Base-by-base conservation (phyloP, 805 yeast species). In the Scheffersomyces ergatensis region DNA sequence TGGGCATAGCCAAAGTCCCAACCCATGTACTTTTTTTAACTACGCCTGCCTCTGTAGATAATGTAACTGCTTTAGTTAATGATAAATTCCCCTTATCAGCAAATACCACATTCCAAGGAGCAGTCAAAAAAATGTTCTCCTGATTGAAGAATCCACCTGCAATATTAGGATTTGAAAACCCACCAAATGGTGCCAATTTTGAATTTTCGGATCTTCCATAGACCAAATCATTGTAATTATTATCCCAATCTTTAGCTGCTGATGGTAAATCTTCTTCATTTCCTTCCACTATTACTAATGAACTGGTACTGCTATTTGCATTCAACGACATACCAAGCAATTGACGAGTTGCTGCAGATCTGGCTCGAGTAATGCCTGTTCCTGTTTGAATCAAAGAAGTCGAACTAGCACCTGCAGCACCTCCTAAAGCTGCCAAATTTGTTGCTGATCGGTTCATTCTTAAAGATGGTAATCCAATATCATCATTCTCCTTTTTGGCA, bases 1-100 rank as follows among this genome's bases (percentile, higher is more conserved):
- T 84, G 15, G 97, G 96, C 74, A 89, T 85, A 20, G 96, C 95
- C 25, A 86, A 63, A 0, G 96, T 82, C n/a, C 99, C 99, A 2
- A 92, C 77, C 96, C 97, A 92, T 42, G 65, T 70, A 32, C 57
- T 41, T 0, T 69, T 57, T 26, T 72, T 63, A 12, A 76, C 56
- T 20, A 58, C 52, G 4, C 61, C 60, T 11, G 54, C 49, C 23
- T 63, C 63, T 1, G 48, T 59, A 0, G 92, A 84, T 5, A 83
- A 65, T 36, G 76, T 74, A 13, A 93, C 77, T 0, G 98, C 97
- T 50, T 93, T 92, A 46, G 79, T 78, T 53, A 93, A 73, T 7
- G 96, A 93, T 24, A 90, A 95, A 55, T 93, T 93, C 6, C 97
- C 96, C 48, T 81, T 81, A 6, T 65, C 72, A 32, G 81, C 77